Evolutionary conservation across 2,329 filamentous ascomycete genomes (phyloP), one percentile per base, ranked within the genome.

Genomic region (Xylariales sp.): DNA sequence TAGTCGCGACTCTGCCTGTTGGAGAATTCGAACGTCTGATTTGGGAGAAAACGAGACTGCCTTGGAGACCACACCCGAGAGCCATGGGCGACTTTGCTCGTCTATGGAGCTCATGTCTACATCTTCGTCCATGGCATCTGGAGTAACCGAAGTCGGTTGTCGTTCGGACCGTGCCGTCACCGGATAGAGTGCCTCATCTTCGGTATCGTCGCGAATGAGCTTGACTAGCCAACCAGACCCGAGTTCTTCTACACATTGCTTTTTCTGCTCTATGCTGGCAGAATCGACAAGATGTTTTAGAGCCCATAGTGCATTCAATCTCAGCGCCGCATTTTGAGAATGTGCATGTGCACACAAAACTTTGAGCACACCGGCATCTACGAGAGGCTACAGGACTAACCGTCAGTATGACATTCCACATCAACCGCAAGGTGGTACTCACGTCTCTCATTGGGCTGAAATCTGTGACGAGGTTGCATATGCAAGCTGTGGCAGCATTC

Each of bases 371-470:
- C 93, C 93, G 5, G 87, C 87, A 56, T 92, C 89, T 6, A 92
- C 85, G 41, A 97, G 89, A 50, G 90, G 84, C 89, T 95, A 72
- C 32, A 3, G 55, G 46, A 59, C 9, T 41, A 50, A 36, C 36
- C 41, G 41, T 71, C 59, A 68, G 64, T 73, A 65, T 18, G 58
- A 49, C n/a, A 9, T 52, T 46, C 48, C 54, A 60, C 55, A 58
- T 7, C 28, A 50, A 78, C 69, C 77, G 74, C 53, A 48, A 53
- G 39, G 68, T 68, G 69, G 66, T 59, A 83, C 90, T 83, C 79
- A 95, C 93, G 78, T 93, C 90, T 79, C 93, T 90, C 89, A 97
- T 94, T 0, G 96, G 94, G 76, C 94, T 97, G 74, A 97, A 93
- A 70, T 97, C 93, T 54, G 94, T 84, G 5, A 97, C 87, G 56